These are phyloP conservation scores for Vitis hybrid DNA, from an alignment of 177 flowering plant genomes.

Conservation along the genomic window DNA sequence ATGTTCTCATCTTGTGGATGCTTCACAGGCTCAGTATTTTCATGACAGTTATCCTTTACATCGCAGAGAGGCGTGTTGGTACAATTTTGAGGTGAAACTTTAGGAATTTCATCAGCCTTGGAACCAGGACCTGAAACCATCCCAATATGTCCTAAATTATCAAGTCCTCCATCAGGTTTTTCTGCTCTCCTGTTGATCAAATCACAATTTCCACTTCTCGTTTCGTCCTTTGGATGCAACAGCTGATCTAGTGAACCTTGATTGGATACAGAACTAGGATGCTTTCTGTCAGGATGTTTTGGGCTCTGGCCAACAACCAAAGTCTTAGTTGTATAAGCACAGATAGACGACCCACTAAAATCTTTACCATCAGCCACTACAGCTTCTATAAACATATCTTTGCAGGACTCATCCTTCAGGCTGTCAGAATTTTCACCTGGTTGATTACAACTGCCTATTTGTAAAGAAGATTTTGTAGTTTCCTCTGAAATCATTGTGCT, in stretches of 20 bases:
- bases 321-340: slow-evolving; percentile 3
- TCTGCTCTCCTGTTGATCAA: slow-evolving; percentile 7
- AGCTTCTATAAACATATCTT: slow-evolving; percentile 19
- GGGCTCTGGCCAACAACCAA: slow-evolving; percentile 8
- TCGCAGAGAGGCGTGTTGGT: neutral
- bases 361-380: slow-evolving; percentile 12
- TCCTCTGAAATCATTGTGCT: slow-evolving; percentile 21
- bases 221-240: slow-evolving; percentile 17
- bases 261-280: slow-evolving; percentile 12
- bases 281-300: slow-evolving; percentile 17
- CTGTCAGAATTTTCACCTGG: slow-evolving; percentile 7
- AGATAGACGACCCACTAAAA: slow-evolving; percentile 8
- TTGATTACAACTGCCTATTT: slow-evolving; percentile 17
- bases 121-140: slow-evolving; percentile 18
- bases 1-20: slow-evolving; percentile 24
- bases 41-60: slow-evolving; percentile 20
- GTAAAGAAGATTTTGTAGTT: slow-evolving; percentile 16
- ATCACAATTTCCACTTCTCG: slow-evolving; percentile 15
- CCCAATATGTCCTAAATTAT: slow-evolving; percentile 8
- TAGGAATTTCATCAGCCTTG: slow-evolving; percentile 12
- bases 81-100: slow-evolving; percentile 20
- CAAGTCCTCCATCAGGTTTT: slow-evolving; percentile 11
- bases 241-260: slow-evolving; percentile 14
- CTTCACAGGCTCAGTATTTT: slow-evolving; percentile 18
- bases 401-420: slow-evolving; percentile 9